These are phyloP conservation scores for Colletotrichum sp. DNA, from an alignment of 2,329 filamentous ascomycete genomes.

Conservation along the genomic window DNA sequence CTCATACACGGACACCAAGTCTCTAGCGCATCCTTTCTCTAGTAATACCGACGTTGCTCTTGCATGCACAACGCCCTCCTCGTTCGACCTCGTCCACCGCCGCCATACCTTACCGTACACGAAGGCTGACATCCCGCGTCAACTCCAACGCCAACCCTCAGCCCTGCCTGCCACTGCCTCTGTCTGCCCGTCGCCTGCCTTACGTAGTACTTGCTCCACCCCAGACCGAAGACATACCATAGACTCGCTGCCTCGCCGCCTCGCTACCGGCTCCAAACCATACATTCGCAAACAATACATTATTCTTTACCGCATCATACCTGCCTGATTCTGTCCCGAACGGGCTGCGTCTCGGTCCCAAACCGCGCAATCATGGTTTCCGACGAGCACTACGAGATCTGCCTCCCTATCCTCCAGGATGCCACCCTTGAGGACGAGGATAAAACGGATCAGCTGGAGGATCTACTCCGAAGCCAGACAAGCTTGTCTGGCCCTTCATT, in stretches of 20 bases:
- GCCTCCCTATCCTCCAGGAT: slow-evolving; percentile 87
- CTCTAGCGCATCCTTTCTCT: background rate
- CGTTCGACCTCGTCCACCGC: background rate
- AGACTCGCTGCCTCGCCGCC: slow-evolving; percentile 19
- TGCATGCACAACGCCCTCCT: background rate
- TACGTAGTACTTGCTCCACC: slow-evolving; percentile 19
- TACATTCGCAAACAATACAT: slow-evolving; percentile 19
- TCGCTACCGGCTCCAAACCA: slow-evolving; percentile 1
- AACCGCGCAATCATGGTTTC: slow-evolving; percentile 74
- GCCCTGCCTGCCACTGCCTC: background rate
- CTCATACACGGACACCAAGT: background rate
- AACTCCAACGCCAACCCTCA: background rate
- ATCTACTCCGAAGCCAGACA: slow-evolving; percentile 81
- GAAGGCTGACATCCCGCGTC: slow-evolving; percentile 12
- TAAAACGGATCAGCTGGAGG: slow-evolving; percentile 86
- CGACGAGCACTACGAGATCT: slow-evolving; percentile 91
- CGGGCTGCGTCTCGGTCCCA: slow-evolving; percentile 4
- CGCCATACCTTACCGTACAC: background rate
- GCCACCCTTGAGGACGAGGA: slow-evolving; percentile 87
- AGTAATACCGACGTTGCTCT: background rate
- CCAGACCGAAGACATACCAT: slow-evolving; percentile 14
- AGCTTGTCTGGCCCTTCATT: slow-evolving; percentile 76
- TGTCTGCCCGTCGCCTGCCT: slow-evolving; percentile 9
- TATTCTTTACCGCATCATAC: slow-evolving; percentile 2
- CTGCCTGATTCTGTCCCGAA: background rate